Evolutionary conservation across 257 asterid species (phyloP).

Genomic region (Rhazya stricta): DNA sequence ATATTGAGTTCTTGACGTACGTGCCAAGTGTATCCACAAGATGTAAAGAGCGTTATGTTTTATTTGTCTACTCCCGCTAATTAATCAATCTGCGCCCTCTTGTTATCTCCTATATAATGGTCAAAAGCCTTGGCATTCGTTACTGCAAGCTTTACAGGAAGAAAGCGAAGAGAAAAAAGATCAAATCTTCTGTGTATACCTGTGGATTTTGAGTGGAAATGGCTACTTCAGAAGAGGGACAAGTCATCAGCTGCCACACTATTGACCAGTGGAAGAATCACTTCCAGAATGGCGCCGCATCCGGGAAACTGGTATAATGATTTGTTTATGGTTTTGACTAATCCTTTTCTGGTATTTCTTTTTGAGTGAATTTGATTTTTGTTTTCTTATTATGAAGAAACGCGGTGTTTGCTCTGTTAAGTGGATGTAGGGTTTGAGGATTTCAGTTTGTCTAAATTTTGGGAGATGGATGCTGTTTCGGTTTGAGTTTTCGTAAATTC

Average conservation of each 20-base stretch:
- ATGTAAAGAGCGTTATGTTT: no score
- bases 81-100: background rate
- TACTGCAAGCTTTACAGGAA: background rate
- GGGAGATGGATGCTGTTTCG: background rate
- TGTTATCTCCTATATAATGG: background rate
- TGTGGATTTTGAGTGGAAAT: slow-evolving; percentile 19
- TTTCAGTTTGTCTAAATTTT: background rate
- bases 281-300: slow-evolving; percentile 36
- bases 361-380: background rate
- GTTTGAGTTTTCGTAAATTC: background rate
- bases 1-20: no score
- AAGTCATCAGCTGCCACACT: slow-evolving; percentile 62
- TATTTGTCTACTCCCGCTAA: background rate
- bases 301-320: slow-evolving; percentile 47
- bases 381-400: background rate
- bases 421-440: background rate
- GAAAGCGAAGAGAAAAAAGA: background rate
- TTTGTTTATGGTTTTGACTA: background rate
- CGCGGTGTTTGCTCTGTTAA: background rate
- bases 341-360: background rate
- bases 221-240: slow-evolving; percentile 68
- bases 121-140: background rate
- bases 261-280: slow-evolving; percentile 38
- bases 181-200: background rate
- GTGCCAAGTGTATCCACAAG: no score